These are phyloP conservation scores for Agrocybe chaxingu DNA, from an alignment of 768 basidiomycete species.

Conservation along the genomic window DNA sequence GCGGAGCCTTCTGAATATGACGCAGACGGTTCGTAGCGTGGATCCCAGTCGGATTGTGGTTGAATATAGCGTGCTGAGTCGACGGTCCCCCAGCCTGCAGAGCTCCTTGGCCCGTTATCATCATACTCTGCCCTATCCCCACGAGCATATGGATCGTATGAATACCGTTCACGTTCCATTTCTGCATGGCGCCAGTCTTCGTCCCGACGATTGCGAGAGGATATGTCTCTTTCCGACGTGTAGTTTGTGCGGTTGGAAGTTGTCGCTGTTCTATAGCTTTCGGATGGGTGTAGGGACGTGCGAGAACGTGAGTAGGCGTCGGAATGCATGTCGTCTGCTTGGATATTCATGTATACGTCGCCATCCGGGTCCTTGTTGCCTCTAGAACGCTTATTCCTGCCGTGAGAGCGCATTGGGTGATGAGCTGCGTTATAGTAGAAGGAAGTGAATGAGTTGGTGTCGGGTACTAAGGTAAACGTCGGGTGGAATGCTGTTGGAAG, in stretches of 20 bases:
- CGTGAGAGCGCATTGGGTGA: constrained; percentile 40
- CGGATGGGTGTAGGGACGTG: constrained; percentile 44
- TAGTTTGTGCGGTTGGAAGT: constrained; percentile 40
- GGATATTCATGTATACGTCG: constrained; percentile 45
- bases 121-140: constrained; percentile 50
- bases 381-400: constrained; percentile 50
- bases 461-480: neutral
- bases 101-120: constrained; percentile 36
- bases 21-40: constrained; percentile 43
- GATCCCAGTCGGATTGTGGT: constrained; percentile 45
- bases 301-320: constrained; percentile 51
- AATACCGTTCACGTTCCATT: constrained; percentile 42
- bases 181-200: constrained; percentile 52
- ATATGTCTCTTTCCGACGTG: constrained; percentile 47
- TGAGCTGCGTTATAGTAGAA: constrained; percentile 1
- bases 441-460: neutral
- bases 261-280: constrained; percentile 45
- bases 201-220: constrained; percentile 51
- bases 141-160: constrained; percentile 50
- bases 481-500: constrained; percentile 7
- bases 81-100: constrained; percentile 43
- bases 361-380: constrained; percentile 47
- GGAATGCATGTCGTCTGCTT: constrained; percentile 48
- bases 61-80: constrained; percentile 39
- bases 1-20: constrained; percentile 46